Conservation (phyloP, 768 basidiomycete genomes). For the Panus rudis region DNA sequence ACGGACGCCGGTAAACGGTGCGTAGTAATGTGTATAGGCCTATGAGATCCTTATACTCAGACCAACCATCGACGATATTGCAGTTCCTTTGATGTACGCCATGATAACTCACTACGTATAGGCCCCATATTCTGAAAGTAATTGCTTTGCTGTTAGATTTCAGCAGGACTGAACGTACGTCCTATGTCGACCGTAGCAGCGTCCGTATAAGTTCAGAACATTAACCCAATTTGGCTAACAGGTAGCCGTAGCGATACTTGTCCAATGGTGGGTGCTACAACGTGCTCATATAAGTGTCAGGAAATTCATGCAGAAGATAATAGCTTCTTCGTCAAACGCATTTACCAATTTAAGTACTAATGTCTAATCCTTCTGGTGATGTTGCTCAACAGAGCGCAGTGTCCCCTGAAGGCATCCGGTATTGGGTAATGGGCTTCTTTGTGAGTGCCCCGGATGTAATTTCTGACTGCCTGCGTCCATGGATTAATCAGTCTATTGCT, state of each 20-base stretch:
- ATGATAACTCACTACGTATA: too few species aligned
- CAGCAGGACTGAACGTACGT: not conserved
- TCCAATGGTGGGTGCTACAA: not conserved
- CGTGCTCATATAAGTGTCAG: too few species aligned
- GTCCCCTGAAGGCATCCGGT: not conserved
- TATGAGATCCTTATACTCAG: too few species aligned
- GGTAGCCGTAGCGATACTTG: not conserved
- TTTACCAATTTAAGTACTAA: not conserved
- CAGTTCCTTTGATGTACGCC: too few species aligned
- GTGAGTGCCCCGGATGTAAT: not conserved
- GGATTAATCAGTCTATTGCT: not conserved
- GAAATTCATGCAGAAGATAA: too few species aligned
- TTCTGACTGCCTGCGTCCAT: too few species aligned
- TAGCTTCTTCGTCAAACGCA: slow-evolving; percentile 1
- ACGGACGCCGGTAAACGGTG: not conserved
- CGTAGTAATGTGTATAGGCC: too few species aligned
- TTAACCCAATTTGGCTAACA: not conserved
- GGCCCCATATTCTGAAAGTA: too few species aligned
- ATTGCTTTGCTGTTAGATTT: not conserved
- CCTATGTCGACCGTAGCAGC: not conserved
- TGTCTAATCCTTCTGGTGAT: not conserved
- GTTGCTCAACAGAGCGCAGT: not conserved
- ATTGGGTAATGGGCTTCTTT: not conserved
- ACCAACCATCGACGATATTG: too few species aligned
- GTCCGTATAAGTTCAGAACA: not conserved